phyloP scores from a whole-genome alignment of 768 basidiomycete genomes.

The Tricholoma sp. region DNA sequence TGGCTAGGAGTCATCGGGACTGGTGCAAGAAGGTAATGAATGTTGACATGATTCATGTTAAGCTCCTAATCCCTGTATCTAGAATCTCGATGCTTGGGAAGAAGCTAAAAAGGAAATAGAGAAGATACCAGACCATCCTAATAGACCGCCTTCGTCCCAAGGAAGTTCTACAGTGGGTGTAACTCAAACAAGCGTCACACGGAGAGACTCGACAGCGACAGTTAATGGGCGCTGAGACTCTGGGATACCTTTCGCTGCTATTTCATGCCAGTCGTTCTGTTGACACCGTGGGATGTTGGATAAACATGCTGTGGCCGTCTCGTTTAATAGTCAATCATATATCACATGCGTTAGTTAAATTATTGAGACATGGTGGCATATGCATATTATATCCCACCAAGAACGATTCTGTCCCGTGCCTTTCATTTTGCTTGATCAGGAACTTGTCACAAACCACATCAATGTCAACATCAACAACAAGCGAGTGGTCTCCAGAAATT shows the following conservation, averaged over 20 bases:
- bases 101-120: constrained; percentile 90
- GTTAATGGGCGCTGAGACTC: constrained; percentile 52
- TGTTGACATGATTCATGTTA: background rate
- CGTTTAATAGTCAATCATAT: constrained; percentile 14
- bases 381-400: too few relatives aligned
- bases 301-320: constrained; percentile 1
- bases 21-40: constrained; percentile 90
- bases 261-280: constrained; percentile 9
- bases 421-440: too few relatives aligned
- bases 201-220: constrained; percentile 68
- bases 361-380: background rate
- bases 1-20: constrained; percentile 88
- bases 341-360: background rate
- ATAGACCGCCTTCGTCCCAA: constrained; percentile 46
- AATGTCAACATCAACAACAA: background rate
- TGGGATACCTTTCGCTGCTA: constrained; percentile 4
- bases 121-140: constrained; percentile 89
- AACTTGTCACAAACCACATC: background rate
- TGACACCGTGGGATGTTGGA: constrained; percentile 6
- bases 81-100: constrained; percentile 98
- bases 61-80: constrained; percentile 1
- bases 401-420: too few relatives aligned
- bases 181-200: constrained; percentile 33
- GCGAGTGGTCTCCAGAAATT: background rate
- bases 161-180: constrained; percentile 25